These are phyloP conservation scores for Heteromeles arbutifolia DNA, from an alignment of 306 rosid genomes.

Conservation along the genomic window DNA sequence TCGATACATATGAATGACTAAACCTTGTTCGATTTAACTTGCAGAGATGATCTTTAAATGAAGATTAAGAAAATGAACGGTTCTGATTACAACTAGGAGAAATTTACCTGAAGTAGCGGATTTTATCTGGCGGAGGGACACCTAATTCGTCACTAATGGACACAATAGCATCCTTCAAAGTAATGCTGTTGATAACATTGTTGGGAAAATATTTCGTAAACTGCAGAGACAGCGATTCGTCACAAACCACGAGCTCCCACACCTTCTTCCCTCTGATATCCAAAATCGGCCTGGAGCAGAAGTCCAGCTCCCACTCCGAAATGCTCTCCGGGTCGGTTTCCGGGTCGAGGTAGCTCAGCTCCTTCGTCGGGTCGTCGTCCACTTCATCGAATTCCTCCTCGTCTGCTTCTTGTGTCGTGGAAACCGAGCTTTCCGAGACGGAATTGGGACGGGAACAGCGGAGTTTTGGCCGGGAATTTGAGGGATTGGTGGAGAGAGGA, in stretches of 20 bases:
- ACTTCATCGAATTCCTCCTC: constrained; percentile 27
- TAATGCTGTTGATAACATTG: constrained; percentile 83
- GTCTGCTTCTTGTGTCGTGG: constrained; percentile 30
- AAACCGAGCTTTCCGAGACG: constrained; percentile 50
- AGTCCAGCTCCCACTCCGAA: constrained; percentile 86
- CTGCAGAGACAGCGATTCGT: constrained; percentile 72
- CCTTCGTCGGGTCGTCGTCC: constrained; percentile 69
- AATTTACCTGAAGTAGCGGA: constrained; percentile 81
- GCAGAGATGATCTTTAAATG: not conserved
- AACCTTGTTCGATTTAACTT: rapidly evolving
- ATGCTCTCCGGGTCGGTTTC: constrained; percentile 53
- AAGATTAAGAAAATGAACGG: not conserved
- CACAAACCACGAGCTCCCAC: constrained; percentile 93
- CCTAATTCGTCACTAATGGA: constrained; percentile 53
- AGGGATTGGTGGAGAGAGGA: constrained; percentile 4
- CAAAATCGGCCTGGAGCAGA: constrained; percentile 89
- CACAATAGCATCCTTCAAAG: constrained; percentile 72
- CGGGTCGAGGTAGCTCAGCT: constrained; percentile 62
- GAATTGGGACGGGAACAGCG: constrained; percentile 38
- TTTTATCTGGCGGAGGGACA: constrained; percentile 61
- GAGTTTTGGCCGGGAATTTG: constrained; percentile 19
- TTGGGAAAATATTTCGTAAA: constrained; percentile 84
- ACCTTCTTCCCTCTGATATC: constrained; percentile 89
- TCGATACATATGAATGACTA: no score
- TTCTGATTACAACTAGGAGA: not conserved